A percentile compares a stretch with the other conserved stretches of the same genome.
phyloP scores from a whole-genome alignment of 495 filamentous ascomycete species.

The Hypoxylon lienhwacheense region DNA sequence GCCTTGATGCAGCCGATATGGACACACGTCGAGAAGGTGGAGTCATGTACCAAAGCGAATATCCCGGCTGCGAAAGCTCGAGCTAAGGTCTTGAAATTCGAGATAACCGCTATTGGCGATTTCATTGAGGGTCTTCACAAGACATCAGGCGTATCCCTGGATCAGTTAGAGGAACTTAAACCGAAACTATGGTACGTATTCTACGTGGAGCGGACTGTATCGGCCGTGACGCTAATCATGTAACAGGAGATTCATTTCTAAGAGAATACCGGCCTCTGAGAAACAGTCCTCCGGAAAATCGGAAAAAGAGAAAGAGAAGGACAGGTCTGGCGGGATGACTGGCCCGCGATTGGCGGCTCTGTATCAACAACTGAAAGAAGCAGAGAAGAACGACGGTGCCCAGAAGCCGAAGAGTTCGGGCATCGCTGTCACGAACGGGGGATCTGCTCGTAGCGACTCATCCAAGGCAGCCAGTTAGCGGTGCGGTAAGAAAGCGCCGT shows the following conservation, averaged over 20 bases:
- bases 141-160: constrained; percentile 37
- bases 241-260: constrained; percentile 39
- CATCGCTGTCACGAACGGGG: constrained; percentile 31
- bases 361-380: constrained; percentile 38
- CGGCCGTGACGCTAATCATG: constrained; percentile 11
- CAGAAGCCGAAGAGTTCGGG: constrained; percentile 31
- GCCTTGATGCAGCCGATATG: constrained; percentile 50
- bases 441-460: constrained; percentile 24
- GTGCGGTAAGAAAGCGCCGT: not conserved
- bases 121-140: constrained; percentile 47
- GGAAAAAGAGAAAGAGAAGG: constrained; percentile 34
- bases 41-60: constrained; percentile 47
- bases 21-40: constrained; percentile 45
- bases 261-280: constrained; percentile 39
- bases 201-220: not conserved
- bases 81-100: constrained; percentile 49
- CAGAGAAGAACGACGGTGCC: constrained; percentile 30
- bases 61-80: constrained; percentile 49
- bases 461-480: constrained; percentile 25
- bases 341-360: constrained; percentile 36
- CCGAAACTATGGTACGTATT: constrained; percentile 50
- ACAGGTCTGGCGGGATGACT: constrained; percentile 34
- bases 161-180: constrained; percentile 46
- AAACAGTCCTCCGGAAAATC: constrained; percentile 34
- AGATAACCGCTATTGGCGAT: constrained; percentile 50